Evolutionary conservation across 306 rosid genomes (phyloP), one percentile per base, ranked within the genome.

Genomic region (Vigna hirtella): DNA sequence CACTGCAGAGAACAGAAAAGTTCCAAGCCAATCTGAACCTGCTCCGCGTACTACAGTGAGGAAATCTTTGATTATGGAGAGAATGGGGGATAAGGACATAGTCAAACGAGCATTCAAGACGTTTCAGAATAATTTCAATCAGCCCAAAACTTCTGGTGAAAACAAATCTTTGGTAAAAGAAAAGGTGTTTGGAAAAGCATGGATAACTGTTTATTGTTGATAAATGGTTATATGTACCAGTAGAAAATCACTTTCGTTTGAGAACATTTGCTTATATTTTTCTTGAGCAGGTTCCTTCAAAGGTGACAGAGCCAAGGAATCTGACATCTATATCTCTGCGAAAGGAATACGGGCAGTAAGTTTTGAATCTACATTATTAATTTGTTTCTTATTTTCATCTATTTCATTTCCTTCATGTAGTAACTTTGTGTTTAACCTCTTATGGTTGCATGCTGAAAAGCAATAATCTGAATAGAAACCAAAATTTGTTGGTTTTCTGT

Each of bases 31-130:
- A 20, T 83, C 77, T 50, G 86, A 83, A 70, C 84, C 88, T 47
- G 63, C 81, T 70, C 74, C 92, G 15, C 85, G 14, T 59, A 68
- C 73, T 14, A 66, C 84, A 16, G 28, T 84, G 84, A 83, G 93
- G 74, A 91, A 79, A 77, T 86, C 94, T 15, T 78, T 85, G 62
- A 77, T 93, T 62, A 88, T 93, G 93, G 98, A 93, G 90, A 83
- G 78, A 81, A 91, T 89, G 94, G 91, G 88, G 72, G 97, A 93
- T 66, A 93, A 89, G 84, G 96, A 93, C 74, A 93, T 89, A 58
- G 94, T 93, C 36, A 91, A 87, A 79, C 87, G 91, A 62, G 89
- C 93, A 75, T 93, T 93, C 43, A 93, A 86, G 88, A 79, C 97
- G 17, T 91, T 93, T 78, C 91, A 93, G 80, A 91, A 84, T 80